phyloP scores from a whole-genome alignment of 495 filamentous ascomycete species.

The Aspergillus kassunensis region DNA sequence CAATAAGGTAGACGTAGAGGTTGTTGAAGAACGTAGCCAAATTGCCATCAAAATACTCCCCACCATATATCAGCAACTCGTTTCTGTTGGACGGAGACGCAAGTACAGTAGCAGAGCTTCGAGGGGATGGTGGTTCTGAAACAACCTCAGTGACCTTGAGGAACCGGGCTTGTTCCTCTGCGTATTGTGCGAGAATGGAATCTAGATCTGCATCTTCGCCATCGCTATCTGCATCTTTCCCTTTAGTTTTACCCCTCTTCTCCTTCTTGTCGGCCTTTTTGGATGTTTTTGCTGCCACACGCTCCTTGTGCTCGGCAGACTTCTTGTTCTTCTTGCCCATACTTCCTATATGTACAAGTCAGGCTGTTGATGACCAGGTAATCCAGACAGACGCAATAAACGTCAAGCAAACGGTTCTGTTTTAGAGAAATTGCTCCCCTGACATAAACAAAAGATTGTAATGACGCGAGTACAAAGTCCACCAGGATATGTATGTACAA shows the following conservation, averaged over 20 bases:
- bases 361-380: not conserved
- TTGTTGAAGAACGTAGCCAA: conserved; percentile 64
- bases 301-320: conserved; percentile 52
- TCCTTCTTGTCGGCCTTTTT: conserved; percentile 70
- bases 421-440: too few relatives aligned
- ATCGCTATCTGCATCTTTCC: conserved; percentile 66
- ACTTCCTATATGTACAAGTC: not conserved
- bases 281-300: conserved; percentile 49
- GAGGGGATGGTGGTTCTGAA: conserved; percentile 70
- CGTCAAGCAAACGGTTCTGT: too few relatives aligned
- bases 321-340: conserved; percentile 57
- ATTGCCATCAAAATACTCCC: conserved; percentile 65
- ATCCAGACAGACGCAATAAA: too few relatives aligned
- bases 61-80: conserved; percentile 89
- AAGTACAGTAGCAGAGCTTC: conserved; percentile 74
- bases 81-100: conserved; percentile 80
- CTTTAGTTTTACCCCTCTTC: conserved; percentile 63
- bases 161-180: conserved; percentile 78
- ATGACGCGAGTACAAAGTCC: too few relatives aligned
- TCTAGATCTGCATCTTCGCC: conserved; percentile 93
- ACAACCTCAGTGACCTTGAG: conserved; percentile 84
- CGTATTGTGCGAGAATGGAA: conserved; percentile 90
- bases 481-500: too few relatives aligned
- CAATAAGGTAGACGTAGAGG: conserved; percentile 84
- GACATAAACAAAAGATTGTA: too few relatives aligned